Percentiles rank a stretch among this genome's conserved stretches.
Conservation (phyloP, 2,329 filamentous ascomycete species). For the Chaetomium olivaceum region DNA sequence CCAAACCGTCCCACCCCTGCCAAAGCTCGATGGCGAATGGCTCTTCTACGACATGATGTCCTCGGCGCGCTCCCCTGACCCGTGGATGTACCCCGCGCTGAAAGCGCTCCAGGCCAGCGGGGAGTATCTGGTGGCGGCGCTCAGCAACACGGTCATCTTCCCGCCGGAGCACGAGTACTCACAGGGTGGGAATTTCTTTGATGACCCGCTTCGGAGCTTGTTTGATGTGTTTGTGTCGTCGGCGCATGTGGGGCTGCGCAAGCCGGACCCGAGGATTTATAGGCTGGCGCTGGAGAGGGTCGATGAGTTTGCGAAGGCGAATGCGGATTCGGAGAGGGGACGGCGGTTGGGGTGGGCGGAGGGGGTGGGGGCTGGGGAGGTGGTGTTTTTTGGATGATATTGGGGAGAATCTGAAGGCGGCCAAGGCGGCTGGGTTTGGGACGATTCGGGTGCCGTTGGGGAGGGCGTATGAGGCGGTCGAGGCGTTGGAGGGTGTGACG, state of each 20-base stretch:
- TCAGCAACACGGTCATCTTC: constrained; percentile 90
- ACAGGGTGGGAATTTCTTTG: constrained; percentile 47
- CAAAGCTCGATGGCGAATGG: constrained; percentile 71
- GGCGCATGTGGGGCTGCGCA: constrained; percentile 83
- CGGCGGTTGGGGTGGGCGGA: constrained; percentile 46
- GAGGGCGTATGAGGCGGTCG: constrained; percentile 76
- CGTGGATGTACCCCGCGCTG: constrained; percentile 85
- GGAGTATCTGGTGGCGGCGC: constrained; percentile 72
- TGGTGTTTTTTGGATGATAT: constrained; percentile 92
- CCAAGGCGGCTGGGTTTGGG: constrained; percentile 69
- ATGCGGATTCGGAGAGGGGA: constrained; percentile 45
- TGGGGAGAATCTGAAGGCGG: constrained; percentile 86
- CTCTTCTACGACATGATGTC: constrained; percentile 94
- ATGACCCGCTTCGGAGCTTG: constrained; percentile 60
- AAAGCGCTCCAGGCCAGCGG: constrained; percentile 64
- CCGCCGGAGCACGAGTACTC: constrained; percentile 71
- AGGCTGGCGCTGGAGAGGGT: constrained; percentile 67
- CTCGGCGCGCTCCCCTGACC: constrained; percentile 68
- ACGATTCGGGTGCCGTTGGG: constrained; percentile 87
- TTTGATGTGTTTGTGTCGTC: constrained; percentile 90
- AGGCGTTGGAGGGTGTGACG: constrained; percentile 73
- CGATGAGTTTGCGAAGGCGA: constrained; percentile 60
- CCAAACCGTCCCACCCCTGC: constrained; percentile 59
- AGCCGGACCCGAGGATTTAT: constrained; percentile 84
- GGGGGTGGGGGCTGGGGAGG: constrained; percentile 62